Conservation (phyloP, 2,329 filamentous ascomycete species). For the Xylaria sp. region DNA sequence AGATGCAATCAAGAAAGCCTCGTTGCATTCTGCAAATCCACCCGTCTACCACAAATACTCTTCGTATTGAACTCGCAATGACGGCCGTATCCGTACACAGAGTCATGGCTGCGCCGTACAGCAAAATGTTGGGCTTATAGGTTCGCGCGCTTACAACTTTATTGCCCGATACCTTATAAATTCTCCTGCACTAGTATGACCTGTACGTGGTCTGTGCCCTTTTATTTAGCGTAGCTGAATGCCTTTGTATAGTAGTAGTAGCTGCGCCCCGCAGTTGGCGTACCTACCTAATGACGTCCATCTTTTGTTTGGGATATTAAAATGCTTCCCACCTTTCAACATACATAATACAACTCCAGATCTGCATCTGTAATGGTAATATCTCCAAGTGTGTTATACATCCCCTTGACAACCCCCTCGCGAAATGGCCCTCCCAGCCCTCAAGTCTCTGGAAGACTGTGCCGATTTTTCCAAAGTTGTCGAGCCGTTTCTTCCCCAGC, state of each 20-base stretch:
- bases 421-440: conserved; percentile 75
- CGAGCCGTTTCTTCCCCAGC: conserved; percentile 76
- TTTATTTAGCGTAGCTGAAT: not conserved
- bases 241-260: not conserved
- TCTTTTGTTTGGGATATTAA: conserved; percentile 6
- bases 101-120: not conserved
- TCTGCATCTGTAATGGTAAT: conserved; percentile 2
- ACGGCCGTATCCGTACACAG: not conserved
- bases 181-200: not conserved
- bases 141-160: not conserved
- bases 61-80: not conserved
- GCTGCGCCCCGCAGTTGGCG: conserved; percentile 16
- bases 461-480: conserved; percentile 80
- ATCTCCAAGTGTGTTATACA: conserved; percentile 6
- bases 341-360: not conserved
- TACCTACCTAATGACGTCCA: conserved; percentile 25
- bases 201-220: conserved; percentile 27
- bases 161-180: not conserved
- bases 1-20: too few species aligned
- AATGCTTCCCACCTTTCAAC: not conserved
- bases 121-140: not conserved
- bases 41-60: not conserved
- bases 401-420: not conserved
- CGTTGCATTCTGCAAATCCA: not conserved
- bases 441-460: conserved; percentile 78